A percentile compares a stretch with the other conserved stretches of the same genome.
Conservation (phyloP, 2,329 filamentous ascomycete species). For the Monosporascus sp. region DNA sequence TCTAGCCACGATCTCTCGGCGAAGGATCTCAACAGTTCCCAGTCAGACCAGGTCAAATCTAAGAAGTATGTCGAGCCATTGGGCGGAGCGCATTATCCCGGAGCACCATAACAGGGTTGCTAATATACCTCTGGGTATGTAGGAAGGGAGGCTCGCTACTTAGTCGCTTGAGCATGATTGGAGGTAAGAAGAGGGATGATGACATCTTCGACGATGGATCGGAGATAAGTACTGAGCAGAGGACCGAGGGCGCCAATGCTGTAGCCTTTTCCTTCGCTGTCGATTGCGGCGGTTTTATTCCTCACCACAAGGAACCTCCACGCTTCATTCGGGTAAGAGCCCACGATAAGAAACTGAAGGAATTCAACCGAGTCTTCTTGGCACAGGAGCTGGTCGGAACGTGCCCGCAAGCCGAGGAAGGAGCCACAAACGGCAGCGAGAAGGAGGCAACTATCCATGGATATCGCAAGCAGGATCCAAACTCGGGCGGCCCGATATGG, state of each 20-base stretch:
- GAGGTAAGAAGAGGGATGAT: constrained; percentile 67
- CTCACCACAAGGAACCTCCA: constrained; percentile 81
- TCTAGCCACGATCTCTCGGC: constrained; percentile 35
- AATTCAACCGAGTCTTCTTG: constrained; percentile 84
- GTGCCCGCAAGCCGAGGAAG: constrained; percentile 29
- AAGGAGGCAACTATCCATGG: constrained; percentile 23
- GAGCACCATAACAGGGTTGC: background rate
- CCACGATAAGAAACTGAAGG: constrained; percentile 72
- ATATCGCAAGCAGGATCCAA: constrained; percentile 29
- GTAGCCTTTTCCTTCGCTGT: constrained; percentile 74
- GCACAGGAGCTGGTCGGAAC: constrained; percentile 80
- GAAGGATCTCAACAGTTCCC: constrained; percentile 25
- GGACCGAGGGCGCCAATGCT: constrained; percentile 77
- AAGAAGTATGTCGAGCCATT: constrained; percentile 53
- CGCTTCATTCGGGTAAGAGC: constrained; percentile 83
- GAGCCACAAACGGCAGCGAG: constrained; percentile 13
- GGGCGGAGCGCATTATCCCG: background rate
- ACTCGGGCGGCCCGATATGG: constrained; percentile 71
- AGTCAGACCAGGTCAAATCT: constrained; percentile 45
- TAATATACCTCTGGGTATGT: background rate
- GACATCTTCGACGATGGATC: constrained; percentile 59
- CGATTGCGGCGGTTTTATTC: constrained; percentile 69
- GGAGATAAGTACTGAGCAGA: constrained; percentile 53
- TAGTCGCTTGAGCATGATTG: constrained; percentile 71
- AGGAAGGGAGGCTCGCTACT: constrained; percentile 90